Conservation (phyloP, 768 basidiomycete species). For the Collybia sp. region DNA sequence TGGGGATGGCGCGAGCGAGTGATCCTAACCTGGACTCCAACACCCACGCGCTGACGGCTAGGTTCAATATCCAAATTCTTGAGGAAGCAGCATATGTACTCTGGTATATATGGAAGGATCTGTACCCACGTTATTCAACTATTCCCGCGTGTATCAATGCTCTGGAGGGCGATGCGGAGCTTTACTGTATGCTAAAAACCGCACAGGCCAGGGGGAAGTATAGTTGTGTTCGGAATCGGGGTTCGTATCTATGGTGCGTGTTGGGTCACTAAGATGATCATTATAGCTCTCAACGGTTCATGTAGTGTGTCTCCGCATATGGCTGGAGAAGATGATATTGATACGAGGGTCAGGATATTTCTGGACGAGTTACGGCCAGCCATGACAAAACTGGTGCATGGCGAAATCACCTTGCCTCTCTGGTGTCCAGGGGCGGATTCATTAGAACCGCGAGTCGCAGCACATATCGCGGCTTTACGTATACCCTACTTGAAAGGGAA, state of each 20-base stretch:
- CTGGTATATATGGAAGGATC: slow-evolving; percentile 32
- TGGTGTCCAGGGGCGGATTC: slow-evolving; percentile 22
- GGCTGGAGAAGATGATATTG: too few relatives aligned
- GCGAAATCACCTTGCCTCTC: slow-evolving; percentile 24
- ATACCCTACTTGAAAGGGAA: slow-evolving; percentile 33
- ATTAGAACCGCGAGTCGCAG: slow-evolving; percentile 14
- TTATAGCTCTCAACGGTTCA: background rate
- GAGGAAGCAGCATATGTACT: slow-evolving; percentile 37
- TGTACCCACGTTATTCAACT: slow-evolving; percentile 20
- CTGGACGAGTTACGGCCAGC: slow-evolving; percentile 24
- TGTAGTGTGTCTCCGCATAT: slow-evolving; percentile 3
- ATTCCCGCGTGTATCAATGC: slow-evolving; percentile 28
- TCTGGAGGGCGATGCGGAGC: slow-evolving; percentile 20
- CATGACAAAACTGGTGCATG: slow-evolving; percentile 25
- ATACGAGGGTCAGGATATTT: slow-evolving; percentile 13
- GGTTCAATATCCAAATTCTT: slow-evolving; percentile 29
- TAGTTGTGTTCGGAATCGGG: slow-evolving; percentile 27
- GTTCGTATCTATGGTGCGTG: slow-evolving; percentile 11
- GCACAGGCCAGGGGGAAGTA: slow-evolving; percentile 25
- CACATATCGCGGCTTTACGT: slow-evolving; percentile 22
- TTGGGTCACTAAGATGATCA: slow-evolving; percentile 2
- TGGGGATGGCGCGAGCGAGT: background rate
- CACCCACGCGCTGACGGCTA: slow-evolving; percentile 22
- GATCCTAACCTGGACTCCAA: slow-evolving; percentile 16
- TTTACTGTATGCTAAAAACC: slow-evolving; percentile 27